A percentile compares a stretch with the other conserved stretches of the same genome.
phyloP scores from a whole-genome alignment of 495 filamentous ascomycete genomes.

The Rhypophila decipiens region DNA sequence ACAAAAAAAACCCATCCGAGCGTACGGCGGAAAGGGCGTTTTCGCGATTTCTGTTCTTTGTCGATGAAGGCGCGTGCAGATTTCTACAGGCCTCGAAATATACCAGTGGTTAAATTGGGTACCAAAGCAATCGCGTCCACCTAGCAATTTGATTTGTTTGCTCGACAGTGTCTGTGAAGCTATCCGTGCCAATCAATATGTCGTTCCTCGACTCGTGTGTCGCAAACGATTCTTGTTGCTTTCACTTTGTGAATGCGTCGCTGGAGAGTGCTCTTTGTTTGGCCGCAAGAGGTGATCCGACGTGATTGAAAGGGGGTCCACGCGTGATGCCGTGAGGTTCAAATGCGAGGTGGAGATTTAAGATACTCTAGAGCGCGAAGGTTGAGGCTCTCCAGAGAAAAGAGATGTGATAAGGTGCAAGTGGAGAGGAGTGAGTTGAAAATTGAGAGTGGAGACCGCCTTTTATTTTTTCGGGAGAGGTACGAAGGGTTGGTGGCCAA shows the following conservation, averaged over 20 bases:
- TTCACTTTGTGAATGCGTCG: constrained; percentile 2
- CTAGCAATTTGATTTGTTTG: constrained; percentile 7
- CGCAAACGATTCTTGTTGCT: neutral
- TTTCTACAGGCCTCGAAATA: constrained; percentile 7
- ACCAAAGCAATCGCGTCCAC: constrained; percentile 10
- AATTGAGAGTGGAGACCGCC: constrained; percentile 26
- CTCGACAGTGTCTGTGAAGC: constrained; percentile 7
- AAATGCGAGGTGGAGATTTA: constrained; percentile 17
- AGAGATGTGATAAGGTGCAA: constrained; percentile 20
- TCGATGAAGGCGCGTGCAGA: constrained; percentile 6
- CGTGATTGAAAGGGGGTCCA: constrained; percentile 5
- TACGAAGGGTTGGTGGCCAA: constrained; percentile 20
- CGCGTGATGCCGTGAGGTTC: constrained; percentile 1
- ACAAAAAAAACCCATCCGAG: constrained; percentile 27
- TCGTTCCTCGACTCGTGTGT: neutral
- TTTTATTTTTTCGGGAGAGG: constrained; percentile 21
- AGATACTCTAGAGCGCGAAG: constrained; percentile 24
- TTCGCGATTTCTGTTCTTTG: constrained; percentile 8
- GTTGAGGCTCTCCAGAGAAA: constrained; percentile 30
- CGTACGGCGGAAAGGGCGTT: constrained; percentile 21
- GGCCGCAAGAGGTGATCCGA: constrained; percentile 15
- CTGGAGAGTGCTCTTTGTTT: too few species aligned
- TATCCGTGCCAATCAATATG: constrained; percentile 4
- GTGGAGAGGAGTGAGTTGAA: constrained; percentile 33
- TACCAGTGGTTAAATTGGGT: constrained; percentile 10